These are phyloP conservation scores for Lactarius trivialis DNA, from an alignment of 768 basidiomycete genomes.

Conservation along the genomic window DNA sequence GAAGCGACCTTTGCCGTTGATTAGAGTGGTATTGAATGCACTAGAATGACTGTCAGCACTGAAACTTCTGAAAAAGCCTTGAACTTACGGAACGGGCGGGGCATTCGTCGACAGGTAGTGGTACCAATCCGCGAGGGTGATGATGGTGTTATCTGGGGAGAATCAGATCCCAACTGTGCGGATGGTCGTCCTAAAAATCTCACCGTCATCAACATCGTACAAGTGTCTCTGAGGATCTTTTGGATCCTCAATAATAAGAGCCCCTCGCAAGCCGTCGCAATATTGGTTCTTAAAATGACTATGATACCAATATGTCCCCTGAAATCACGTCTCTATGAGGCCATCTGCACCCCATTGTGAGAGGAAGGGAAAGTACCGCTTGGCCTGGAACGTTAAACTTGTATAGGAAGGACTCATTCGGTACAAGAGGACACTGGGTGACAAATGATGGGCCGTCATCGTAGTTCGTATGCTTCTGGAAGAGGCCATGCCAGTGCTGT, in stretches of 20 bases:
- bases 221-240: constrained; percentile 26
- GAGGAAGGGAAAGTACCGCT: no score
- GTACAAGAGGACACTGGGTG: no score
- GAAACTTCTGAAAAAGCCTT: fast-evolving
- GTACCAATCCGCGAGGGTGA: constrained; percentile 41
- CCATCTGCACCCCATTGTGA: no score
- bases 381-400: no score
- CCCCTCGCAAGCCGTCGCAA: constrained; percentile 40
- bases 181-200: background rate
- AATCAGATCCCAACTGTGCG: no score
- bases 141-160: constrained; percentile 31
- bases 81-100: background rate
- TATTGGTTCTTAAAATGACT: constrained; percentile 37
- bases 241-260: constrained; percentile 30
- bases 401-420: no score
- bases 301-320: constrained; percentile 37
- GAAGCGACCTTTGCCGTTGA: constrained; percentile 46
- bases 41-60: background rate
- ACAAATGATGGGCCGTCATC: constrained; percentile 23
- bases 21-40: constrained; percentile 33
- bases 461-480: background rate
- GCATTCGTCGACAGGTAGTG: constrained; percentile 17
- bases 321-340: background rate
- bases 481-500: background rate
- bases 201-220: constrained; percentile 32